A percentile compares a stretch with the other conserved stretches of the same genome.
Evolutionary conservation across 139 green algal genomes (phyloP).

Genomic region (Eudorina sp.): DNA sequence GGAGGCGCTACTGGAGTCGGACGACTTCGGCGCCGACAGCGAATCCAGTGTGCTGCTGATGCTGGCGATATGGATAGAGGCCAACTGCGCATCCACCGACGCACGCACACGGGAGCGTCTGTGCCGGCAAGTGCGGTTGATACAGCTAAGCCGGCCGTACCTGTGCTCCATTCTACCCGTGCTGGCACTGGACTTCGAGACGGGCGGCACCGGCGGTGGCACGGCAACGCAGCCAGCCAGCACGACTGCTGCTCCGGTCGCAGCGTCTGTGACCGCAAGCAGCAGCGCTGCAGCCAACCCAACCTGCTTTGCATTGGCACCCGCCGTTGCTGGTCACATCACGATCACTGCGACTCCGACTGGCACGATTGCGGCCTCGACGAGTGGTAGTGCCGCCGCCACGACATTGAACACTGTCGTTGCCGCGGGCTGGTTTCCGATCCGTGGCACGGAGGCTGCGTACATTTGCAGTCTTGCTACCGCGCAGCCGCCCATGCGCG

Average conservation of each 20-base stretch:
- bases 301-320: no score
- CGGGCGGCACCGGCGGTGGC: not conserved
- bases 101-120: not conserved
- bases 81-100: not conserved
- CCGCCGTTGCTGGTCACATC: no score
- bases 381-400: conserved; percentile 3
- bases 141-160: not conserved
- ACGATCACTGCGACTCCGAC: no score
- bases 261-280: not conserved
- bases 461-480: conserved; percentile 13
- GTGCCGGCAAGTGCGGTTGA: conserved; percentile 1
- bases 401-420: not conserved
- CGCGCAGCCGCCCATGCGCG: not conserved
- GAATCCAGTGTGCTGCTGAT: conserved; percentile 27
- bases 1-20: conserved; percentile 21
- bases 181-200: conserved; percentile 1
- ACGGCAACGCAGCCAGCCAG: not conserved
- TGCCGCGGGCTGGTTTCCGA: conserved; percentile 11
- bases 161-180: not conserved
- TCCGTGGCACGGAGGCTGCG: not conserved
- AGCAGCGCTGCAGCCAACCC: not conserved
- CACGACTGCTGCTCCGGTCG: not conserved
- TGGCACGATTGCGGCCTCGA: no score
- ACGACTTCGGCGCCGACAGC: conserved; percentile 22
- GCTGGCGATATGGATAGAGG: conserved; percentile 1